These are phyloP conservation scores for Solanum dulcamara DNA, from an alignment of 257 asterid genomes.

Conservation along the genomic window DNA sequence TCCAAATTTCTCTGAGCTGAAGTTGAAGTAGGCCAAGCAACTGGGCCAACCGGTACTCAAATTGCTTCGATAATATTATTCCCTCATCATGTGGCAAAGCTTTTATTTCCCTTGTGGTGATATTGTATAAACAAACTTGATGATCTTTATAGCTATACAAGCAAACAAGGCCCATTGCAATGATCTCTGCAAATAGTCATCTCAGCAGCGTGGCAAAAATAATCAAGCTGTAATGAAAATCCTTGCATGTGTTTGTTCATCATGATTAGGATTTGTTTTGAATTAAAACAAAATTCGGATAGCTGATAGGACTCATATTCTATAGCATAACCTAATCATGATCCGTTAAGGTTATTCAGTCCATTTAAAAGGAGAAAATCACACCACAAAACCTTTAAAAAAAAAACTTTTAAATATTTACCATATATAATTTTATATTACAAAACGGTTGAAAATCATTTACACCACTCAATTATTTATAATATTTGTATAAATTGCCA, in stretches of 20 bases:
- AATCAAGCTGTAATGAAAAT: neutral
- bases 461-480: too few species aligned
- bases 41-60: neutral
- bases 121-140: neutral
- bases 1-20: neutral
- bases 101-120: neutral
- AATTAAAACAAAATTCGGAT: neutral
- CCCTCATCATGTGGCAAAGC: neutral
- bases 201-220: neutral
- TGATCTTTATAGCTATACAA: neutral
- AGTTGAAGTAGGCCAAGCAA: neutral
- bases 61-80: too few species aligned
- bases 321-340: too few species aligned
- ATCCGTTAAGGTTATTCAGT: too few species aligned
- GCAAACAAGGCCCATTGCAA: neutral
- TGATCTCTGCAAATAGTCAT: neutral
- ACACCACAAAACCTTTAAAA: too few species aligned
- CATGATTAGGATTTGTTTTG: neutral
- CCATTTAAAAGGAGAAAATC: too few species aligned
- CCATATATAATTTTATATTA: too few species aligned
- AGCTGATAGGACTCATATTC: neutral
- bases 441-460: too few species aligned
- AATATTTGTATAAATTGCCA: too few species aligned
- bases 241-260: too few species aligned
- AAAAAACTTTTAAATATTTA: too few species aligned